Base-by-base conservation (phyloP, 805 yeast species). In the Saturnispora kantuleensis region DNA sequence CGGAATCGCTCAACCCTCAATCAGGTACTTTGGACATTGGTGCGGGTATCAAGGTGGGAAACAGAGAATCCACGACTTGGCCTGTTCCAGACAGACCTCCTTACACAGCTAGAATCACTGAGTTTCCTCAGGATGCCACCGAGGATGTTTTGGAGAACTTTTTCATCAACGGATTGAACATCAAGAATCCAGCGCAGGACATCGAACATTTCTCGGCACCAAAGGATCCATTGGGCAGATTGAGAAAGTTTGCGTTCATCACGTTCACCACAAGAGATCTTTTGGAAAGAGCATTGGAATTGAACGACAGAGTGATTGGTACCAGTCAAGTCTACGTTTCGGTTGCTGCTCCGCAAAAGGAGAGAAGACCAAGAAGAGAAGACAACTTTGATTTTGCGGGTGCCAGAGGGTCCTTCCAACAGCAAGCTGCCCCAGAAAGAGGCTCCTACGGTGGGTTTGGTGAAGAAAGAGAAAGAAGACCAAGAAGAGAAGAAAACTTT, bases 21-120 rank as follows among this genome's bases (percentile, higher is more conserved):
- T 42, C 42, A 16, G 45, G 45, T 17, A 39, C 41, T 17, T 18
- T 31, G 30, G 45, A 50, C 18, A 21, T 44, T 16, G 46, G 47
- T 17, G 18, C 42, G 2, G 41, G 34, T 26, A 43, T 43, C 38
- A 26, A 37, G 44, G 32, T 31, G 6, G 38, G 50, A 31, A 50
- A 50, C 21, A 35, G 47, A 13, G 40, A 46, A 10, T 29, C 45
- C 10, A 36, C 30, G 4, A 50, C 42, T 41, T 61, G 64, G 42
- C 56, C 96, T 36, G 73, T 93, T 49, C 99, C 99, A 38, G 90
- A 87, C 56, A 73, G 68, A 42, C 88, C 97, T 15, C 99, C 99
- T 44, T 93, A 66, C 73, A 82, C 84, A 57, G 97, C 96, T n/a
- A 78, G 86, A 62, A 73, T 90, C 53, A 77, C 77, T 60, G 88